These are phyloP conservation scores for Lachancea dasiensis DNA, from an alignment of 805 yeast genomes.

Conservation along the genomic window DNA sequence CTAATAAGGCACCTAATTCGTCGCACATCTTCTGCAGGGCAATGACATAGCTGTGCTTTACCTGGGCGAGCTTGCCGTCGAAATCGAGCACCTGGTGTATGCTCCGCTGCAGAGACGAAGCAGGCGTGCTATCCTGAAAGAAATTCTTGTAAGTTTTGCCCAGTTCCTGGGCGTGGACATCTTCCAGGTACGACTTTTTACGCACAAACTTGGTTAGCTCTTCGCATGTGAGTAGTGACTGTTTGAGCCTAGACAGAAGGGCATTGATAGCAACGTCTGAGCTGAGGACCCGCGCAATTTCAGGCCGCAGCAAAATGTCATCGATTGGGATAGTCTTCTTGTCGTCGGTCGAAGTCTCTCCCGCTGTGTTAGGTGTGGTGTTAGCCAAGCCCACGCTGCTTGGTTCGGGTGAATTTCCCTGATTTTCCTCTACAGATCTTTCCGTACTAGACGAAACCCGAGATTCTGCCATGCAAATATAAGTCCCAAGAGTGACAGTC, in stretches of 20 bases:
- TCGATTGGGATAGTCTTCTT: conserved; percentile 13
- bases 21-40: conserved; percentile 82
- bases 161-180: conserved; percentile 68
- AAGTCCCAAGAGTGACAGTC: too few species aligned
- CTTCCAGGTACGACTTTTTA: conserved; percentile 71
- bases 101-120: conserved; percentile 51
- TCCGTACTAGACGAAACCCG: conserved; percentile 2
- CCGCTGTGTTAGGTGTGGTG: neutral
- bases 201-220: conserved; percentile 76
- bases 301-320: conserved; percentile 43
- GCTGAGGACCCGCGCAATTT: conserved; percentile 46
- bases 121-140: conserved; percentile 21
- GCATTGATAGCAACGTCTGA: conserved; percentile 77
- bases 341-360: neutral
- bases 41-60: conserved; percentile 68
- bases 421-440: conserved; percentile 1
- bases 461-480: neutral
- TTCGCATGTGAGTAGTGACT: conserved; percentile 73
- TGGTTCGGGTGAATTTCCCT: neutral
- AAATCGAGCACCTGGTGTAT: conserved; percentile 65
- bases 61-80: conserved; percentile 70
- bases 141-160: conserved; percentile 59
- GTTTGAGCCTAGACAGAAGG: conserved; percentile 66
- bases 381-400: conserved; percentile 1
- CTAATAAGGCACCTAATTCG: conserved; percentile 66